phyloP scores from a whole-genome alignment of 768 basidiomycete species.

The Myochromella boudieri region DNA sequence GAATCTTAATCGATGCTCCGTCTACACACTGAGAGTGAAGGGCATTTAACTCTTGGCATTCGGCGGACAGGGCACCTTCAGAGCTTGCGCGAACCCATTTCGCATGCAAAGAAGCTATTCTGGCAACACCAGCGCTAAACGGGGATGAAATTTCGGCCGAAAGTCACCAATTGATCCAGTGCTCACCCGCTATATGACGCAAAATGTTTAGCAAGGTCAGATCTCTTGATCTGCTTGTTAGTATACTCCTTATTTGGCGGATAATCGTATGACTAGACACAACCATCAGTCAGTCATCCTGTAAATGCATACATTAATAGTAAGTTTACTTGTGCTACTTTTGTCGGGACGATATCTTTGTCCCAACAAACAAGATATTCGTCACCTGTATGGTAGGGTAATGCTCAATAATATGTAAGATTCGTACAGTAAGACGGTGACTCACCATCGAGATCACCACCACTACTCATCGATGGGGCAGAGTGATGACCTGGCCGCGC shows the following conservation, averaged over 20 bases:
- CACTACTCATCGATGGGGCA: constrained; percentile 70
- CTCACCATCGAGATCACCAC: constrained; percentile 61
- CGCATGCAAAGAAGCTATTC: constrained; percentile 53
- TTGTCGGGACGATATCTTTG: constrained; percentile 54
- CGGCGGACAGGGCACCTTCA: constrained; percentile 55
- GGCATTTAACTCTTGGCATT: constrained; percentile 73
- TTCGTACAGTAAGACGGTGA: background rate
- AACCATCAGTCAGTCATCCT: background rate
- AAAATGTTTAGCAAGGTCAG: constrained; percentile 65
- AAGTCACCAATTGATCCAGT: background rate
- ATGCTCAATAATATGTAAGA: background rate
- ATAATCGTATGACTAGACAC: constrained; percentile 60
- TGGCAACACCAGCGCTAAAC: constrained; percentile 54
- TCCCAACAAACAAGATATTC: constrained; percentile 74
- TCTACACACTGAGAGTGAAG: constrained; percentile 71
- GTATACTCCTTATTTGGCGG: constrained; percentile 59
- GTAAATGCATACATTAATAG: background rate
- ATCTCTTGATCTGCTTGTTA: constrained; percentile 46
- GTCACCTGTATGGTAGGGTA: constrained; percentile 45
- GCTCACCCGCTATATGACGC: constrained; percentile 62
- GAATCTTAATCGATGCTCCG: constrained; percentile 60
- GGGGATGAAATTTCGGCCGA: background rate
- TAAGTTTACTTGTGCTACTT: constrained; percentile 48
- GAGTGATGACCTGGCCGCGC: constrained; percentile 56
- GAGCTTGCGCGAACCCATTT: constrained; percentile 60